Conservation (phyloP, 176 grass and related monocot genomes). For the Tuctoria greenei region DNA sequence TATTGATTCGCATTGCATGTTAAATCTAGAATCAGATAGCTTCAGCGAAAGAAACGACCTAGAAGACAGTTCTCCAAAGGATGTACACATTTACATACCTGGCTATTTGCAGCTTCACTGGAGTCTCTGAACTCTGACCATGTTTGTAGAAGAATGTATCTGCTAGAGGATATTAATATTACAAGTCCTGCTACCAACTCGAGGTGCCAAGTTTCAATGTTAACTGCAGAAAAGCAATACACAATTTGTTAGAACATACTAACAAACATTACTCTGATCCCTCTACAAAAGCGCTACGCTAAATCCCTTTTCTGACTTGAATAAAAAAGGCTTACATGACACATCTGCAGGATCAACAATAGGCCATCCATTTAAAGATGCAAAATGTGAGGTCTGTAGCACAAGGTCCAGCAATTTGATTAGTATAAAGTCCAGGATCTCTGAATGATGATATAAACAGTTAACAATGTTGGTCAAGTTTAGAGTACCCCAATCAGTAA, state of each 20-base stretch:
- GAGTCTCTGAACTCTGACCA: conserved; percentile 90
- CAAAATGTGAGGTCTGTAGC: conserved; percentile 60
- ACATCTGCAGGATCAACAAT: conserved; percentile 53
- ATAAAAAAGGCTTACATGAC: conserved; percentile 45
- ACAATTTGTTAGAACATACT: neutral
- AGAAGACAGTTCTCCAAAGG: neutral
- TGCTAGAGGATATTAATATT: conserved; percentile 61
- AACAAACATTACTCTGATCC: neutral
- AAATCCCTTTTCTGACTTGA: neutral
- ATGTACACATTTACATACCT: conserved; percentile 60
- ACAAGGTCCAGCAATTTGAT: neutral
- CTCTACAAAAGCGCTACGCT: neutral
- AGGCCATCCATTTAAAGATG: conserved; percentile 57
- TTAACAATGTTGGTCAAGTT: neutral
- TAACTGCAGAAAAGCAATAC: conserved; percentile 50
- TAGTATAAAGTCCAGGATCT: neutral
- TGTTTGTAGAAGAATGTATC: conserved; percentile 65
- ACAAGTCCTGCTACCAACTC: conserved; percentile 67
- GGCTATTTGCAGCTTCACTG: conserved; percentile 77
- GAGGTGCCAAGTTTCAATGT: conserved; percentile 82
- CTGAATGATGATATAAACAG: neutral
- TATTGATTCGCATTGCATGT: conserved; percentile 2
- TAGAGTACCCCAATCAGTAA: conserved; percentile 12
- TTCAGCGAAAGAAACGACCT: neutral
- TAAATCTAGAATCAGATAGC: neutral